Evolutionary conservation across 306 rosid genomes (phyloP), one percentile per base, ranked within the genome.

Genomic region (Cotoneaster glaucophyllus): DNA sequence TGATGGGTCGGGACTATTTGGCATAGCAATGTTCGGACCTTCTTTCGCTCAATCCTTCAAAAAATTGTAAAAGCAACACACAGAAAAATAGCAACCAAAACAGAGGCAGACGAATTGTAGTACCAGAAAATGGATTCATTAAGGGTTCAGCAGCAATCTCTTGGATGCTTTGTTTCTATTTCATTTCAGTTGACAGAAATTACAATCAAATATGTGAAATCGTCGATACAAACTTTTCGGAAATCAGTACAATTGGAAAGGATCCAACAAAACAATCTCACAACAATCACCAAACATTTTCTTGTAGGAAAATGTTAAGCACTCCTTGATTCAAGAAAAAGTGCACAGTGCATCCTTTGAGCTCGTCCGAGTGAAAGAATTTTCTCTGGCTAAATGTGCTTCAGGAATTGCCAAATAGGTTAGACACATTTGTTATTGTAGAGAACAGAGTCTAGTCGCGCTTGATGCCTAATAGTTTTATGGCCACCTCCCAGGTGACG

Each of bases 401-500:
- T 19, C 3, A 67, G 21, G 58, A 34, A 52, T 54, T 15, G 34
- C 11, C 52, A 76, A 54, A 56, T 10, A 22, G 75, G 26, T n/a
- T 12, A 61, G 79, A 74, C 21, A 39, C 41, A 44, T 25, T 34
- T 25, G 52, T n/a, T 15, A 44, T 26, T 61, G 70, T 67, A 74
- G 73, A 77, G 63, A 61, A 15, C 70, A 81, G 71, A 14, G 21
- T 63, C 79, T 39, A 90, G 25, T 85, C 91, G 50, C 79, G 91
- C 77, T 67, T 80, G 81, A 90, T 56, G 78, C 96, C 91, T 57
- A 94, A 77, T 48, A 91, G 72, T 87, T 94, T 94, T 74, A 88
- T 74, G 50, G 97, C 95, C 64, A 91, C 86, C 92, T 94, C 98
- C 97, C 97, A 94, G 71, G 91, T 81, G 22, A 92, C 97, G 22